Evolutionary conservation across 2,329 filamentous ascomycete genomes (phyloP).

Genomic region (Colletotrichum incanum): DNA sequence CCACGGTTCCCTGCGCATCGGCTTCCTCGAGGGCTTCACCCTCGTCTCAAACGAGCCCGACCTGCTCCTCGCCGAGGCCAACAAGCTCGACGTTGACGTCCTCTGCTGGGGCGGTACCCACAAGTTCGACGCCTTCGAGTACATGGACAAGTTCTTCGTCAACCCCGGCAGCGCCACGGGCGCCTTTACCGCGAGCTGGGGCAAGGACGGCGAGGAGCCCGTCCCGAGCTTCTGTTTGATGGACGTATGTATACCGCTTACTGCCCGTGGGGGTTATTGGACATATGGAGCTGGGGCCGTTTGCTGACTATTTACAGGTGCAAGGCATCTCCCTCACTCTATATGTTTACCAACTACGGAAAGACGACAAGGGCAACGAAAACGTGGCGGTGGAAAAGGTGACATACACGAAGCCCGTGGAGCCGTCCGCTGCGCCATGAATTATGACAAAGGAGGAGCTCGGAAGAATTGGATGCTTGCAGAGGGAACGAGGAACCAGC

Average conservation of each 20-base stretch:
- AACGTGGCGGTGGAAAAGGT: conserved; percentile 90
- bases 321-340: conserved; percentile 96
- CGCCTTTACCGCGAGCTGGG: conserved; percentile 73
- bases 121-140: conserved; percentile 79
- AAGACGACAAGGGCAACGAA: conserved; percentile 82
- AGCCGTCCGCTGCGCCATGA: conserved; percentile 69
- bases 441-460: not conserved
- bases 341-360: conserved; percentile 92
- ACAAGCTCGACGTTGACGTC: conserved; percentile 78
- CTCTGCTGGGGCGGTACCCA: conserved; percentile 80
- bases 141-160: conserved; percentile 83
- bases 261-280: not conserved
- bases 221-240: conserved; percentile 96
- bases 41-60: conserved; percentile 78
- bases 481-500: conserved; percentile 18
- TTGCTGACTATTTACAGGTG: conserved; percentile 70
- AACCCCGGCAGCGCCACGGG: conserved; percentile 79
- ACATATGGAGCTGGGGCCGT: not conserved
- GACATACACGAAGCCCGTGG: conserved; percentile 84
- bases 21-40: conserved; percentile 79
- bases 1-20: conserved; percentile 76
- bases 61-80: conserved; percentile 77
- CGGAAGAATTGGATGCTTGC: conserved; percentile 12
- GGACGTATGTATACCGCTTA: conserved; percentile 80
- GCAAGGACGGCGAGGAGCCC: conserved; percentile 76